A percentile compares a stretch with the other conserved stretches of the same genome.
These are phyloP conservation scores for Scenedesmus sp. DNA, from an alignment of 163 green algal genomes.

Conservation along the genomic window DNA sequence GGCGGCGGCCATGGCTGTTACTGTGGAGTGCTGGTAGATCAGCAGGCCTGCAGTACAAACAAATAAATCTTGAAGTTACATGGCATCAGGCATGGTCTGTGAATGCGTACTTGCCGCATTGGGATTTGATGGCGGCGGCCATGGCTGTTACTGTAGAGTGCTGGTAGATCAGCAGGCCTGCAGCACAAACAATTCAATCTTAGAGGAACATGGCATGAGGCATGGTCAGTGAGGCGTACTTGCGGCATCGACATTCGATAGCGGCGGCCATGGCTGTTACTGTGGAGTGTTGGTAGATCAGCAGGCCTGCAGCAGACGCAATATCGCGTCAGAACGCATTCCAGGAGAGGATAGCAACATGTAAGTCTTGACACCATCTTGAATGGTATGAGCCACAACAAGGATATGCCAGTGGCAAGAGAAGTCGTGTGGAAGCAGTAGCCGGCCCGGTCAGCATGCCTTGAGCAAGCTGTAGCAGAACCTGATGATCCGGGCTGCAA, in stretches of 20 bases:
- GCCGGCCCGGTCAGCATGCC: too few species aligned
- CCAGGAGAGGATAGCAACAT: too few species aligned
- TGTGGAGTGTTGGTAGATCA: conserved; percentile 13
- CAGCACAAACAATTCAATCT: background rate
- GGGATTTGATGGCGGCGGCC: background rate
- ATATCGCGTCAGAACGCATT: background rate
- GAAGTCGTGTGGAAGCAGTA: too few species aligned
- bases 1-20: background rate
- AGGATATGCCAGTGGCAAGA: too few species aligned
- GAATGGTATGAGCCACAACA: too few species aligned
- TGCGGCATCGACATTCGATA: background rate
- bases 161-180: conserved; percentile 10
- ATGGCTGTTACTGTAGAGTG: background rate
- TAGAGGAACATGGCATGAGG: background rate
- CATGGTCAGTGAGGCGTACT: background rate
- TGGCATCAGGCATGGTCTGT: background rate
- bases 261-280: background rate
- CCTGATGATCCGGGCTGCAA: too few species aligned
- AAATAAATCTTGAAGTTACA: background rate
- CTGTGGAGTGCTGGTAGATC: conserved; percentile 10
- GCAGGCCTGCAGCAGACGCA: background rate
- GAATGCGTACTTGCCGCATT: background rate
- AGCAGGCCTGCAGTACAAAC: background rate
- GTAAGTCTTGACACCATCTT: too few species aligned
- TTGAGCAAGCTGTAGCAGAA: too few species aligned